phyloP scores from a whole-genome alignment of 768 basidiomycete genomes.

The Cantharellus cinnabarinus region DNA sequence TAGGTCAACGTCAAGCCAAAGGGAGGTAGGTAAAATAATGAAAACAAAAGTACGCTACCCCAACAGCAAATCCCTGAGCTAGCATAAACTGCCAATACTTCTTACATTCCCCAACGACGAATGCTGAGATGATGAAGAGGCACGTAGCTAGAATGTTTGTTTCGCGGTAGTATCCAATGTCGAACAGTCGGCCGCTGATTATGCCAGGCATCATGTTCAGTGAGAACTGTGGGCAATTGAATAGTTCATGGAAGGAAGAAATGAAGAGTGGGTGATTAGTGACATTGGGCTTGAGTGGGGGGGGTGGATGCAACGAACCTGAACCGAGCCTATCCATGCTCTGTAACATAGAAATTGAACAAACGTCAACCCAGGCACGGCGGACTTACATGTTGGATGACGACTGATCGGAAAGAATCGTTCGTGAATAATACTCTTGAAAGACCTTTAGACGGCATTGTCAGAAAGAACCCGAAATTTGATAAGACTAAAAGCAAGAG shows the following conservation, averaged over 20 bases:
- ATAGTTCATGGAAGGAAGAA: constrained; percentile 5
- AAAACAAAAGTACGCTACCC: constrained; percentile 19
- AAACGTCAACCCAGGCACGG: background rate
- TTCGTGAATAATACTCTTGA: constrained; percentile 48
- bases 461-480: background rate
- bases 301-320: constrained; percentile 14
- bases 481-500: background rate
- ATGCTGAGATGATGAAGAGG: constrained; percentile 32
- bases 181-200: constrained; percentile 47
- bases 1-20: background rate
- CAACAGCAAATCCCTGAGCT: constrained; percentile 48
- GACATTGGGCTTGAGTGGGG: background rate
- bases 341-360: constrained; percentile 18
- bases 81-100: constrained; percentile 62
- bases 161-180: constrained; percentile 42
- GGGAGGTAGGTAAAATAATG: constrained; percentile 11
- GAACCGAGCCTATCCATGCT: constrained; percentile 64
- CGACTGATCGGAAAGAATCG: constrained; percentile 26
- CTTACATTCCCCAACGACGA: constrained; percentile 49
- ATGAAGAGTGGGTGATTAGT: constrained; percentile 10
- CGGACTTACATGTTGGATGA: constrained; percentile 42
- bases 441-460: constrained; percentile 28
- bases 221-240: constrained; percentile 12
- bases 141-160: constrained; percentile 29
- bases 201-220: constrained; percentile 25